Percentiles rank a stretch among this genome's conserved stretches.
These are phyloP conservation scores for Ilyonectria robusta DNA, from an alignment of 2,329 filamentous ascomycete genomes.

Conservation along the genomic window DNA sequence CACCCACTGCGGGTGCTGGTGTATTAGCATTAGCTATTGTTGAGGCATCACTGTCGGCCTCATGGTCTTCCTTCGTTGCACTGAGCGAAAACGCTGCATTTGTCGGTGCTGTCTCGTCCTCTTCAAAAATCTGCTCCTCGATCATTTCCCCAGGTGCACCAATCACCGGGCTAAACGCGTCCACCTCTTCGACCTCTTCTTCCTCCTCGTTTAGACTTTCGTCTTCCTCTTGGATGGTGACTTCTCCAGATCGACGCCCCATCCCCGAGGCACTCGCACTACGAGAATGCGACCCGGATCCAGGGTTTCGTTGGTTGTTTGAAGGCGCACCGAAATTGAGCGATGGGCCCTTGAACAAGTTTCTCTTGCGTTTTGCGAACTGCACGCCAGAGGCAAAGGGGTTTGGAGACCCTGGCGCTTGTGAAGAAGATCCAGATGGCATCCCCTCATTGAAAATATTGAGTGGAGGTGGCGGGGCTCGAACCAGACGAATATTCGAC, in stretches of 20 bases:
- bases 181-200: conserved; percentile 68
- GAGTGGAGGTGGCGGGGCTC: conserved; percentile 67
- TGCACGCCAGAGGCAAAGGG: conserved; percentile 76
- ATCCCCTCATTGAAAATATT: conserved; percentile 72
- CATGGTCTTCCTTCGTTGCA: conserved; percentile 31
- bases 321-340: conserved; percentile 66
- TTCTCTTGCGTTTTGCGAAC: conserved; percentile 86
- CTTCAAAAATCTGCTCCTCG: conserved; percentile 64
- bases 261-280: conserved; percentile 74
- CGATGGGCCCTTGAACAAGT: conserved; percentile 85
- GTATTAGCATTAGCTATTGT: conserved; percentile 26
- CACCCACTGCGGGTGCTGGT: conserved; percentile 18
- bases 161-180: conserved; percentile 69
- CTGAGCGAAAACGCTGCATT: conserved; percentile 33
- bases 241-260: conserved; percentile 79
- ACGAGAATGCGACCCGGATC: conserved; percentile 62
- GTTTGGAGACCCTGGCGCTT: conserved; percentile 68
- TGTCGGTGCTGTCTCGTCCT: conserved; percentile 50
- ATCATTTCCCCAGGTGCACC: conserved; percentile 60
- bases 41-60: conserved; percentile 11
- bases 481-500: conserved; percentile 86
- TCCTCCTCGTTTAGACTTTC: conserved; percentile 63
- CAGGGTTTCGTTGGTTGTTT: conserved; percentile 52
- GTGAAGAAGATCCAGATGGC: conserved; percentile 56
- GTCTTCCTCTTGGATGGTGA: conserved; percentile 79